Conservation (phyloP, 139 green algal species). For the Diplosphaera chodatii region DNA sequence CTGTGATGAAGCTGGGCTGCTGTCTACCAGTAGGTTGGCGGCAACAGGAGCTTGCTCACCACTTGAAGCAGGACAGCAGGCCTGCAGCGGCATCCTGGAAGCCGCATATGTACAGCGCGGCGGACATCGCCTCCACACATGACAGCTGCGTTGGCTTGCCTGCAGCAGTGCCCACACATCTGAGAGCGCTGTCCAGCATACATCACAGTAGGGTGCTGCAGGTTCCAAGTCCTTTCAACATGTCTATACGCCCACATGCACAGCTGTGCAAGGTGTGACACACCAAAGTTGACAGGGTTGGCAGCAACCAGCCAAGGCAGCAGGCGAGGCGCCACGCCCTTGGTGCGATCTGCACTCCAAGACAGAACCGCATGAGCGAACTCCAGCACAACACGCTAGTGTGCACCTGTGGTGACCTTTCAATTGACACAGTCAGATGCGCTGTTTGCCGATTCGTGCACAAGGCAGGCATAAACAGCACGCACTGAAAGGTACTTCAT, state of each 20-base stretch:
- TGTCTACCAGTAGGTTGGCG: neutral
- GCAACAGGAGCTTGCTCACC: slow-evolving; percentile 33
- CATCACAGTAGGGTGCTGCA: too few relatives aligned
- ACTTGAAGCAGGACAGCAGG: slow-evolving; percentile 81
- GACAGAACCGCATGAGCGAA: neutral
- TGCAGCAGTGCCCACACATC: slow-evolving; percentile 3
- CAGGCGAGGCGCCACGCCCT: slow-evolving; percentile 68
- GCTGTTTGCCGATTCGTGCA: too few relatives aligned
- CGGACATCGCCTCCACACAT: slow-evolving; percentile 89
- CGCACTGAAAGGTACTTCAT: slow-evolving; percentile 88
- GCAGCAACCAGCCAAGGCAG: slow-evolving; percentile 94
- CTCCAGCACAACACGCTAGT: too few relatives aligned
- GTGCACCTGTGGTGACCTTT: too few relatives aligned
- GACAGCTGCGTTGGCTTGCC: slow-evolving; percentile 88
- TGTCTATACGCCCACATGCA: neutral
- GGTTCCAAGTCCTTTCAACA: too few relatives aligned
- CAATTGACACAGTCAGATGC: neutral
- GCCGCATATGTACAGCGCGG: slow-evolving; percentile 80
- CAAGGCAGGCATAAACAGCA: too few relatives aligned
- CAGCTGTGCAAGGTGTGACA: neutral
- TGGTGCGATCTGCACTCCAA: slow-evolving; percentile 49
- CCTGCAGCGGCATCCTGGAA: slow-evolving; percentile 43
- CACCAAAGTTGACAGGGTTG: slow-evolving; percentile 97
- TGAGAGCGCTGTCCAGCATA: neutral
- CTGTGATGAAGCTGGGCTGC: neutral